phyloP scores from a whole-genome alignment of 495 filamentous ascomycete species.

The Monascus purpureus region DNA sequence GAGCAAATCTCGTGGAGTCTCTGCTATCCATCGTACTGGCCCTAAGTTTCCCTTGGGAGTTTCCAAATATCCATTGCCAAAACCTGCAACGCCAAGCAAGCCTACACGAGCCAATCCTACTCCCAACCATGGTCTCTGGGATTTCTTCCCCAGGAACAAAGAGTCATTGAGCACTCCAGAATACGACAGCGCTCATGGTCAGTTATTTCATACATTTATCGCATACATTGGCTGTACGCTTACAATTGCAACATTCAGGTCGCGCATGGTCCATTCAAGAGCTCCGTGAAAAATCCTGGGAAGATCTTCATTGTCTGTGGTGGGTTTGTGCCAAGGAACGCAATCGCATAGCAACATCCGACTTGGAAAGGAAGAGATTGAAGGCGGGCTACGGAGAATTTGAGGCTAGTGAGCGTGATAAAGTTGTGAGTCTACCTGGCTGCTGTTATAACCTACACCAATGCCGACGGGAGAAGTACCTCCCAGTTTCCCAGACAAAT shows the following conservation, averaged over 20 bases:
- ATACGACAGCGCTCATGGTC: slow-evolving; percentile 54
- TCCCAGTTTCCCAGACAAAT: too few species aligned
- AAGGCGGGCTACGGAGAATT: slow-evolving; percentile 53
- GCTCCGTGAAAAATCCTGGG: slow-evolving; percentile 78
- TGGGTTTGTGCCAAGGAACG: slow-evolving; percentile 89
- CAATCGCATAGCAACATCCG: slow-evolving; percentile 74
- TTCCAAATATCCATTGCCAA: slow-evolving; percentile 56
- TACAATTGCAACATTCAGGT: slow-evolving; percentile 28
- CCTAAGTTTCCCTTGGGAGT: slow-evolving; percentile 53
- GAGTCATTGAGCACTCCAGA: slow-evolving; percentile 52
- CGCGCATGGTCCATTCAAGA: slow-evolving; percentile 80
- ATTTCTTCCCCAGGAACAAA: slow-evolving; percentile 63
- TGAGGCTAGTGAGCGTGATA: slow-evolving; percentile 45
- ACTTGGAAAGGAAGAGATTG: slow-evolving; percentile 47
- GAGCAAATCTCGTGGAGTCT: slow-evolving; percentile 55
- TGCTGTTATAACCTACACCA: too few species aligned
- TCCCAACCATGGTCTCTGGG: slow-evolving; percentile 80
- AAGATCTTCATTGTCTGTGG: slow-evolving; percentile 86
- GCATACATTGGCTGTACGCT: slow-evolving; percentile 5
- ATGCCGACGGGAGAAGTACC: too few species aligned
- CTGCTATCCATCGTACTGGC: slow-evolving; percentile 64
- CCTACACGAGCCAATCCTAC: slow-evolving; percentile 31
- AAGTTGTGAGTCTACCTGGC: slow-evolving; percentile 45
- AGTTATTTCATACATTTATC: slow-evolving; percentile 5
- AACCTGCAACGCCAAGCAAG: slow-evolving; percentile 44